phyloP scores from a whole-genome alignment of 2,329 filamentous ascomycete species.

The Aspergillus puulaauensis region DNA sequence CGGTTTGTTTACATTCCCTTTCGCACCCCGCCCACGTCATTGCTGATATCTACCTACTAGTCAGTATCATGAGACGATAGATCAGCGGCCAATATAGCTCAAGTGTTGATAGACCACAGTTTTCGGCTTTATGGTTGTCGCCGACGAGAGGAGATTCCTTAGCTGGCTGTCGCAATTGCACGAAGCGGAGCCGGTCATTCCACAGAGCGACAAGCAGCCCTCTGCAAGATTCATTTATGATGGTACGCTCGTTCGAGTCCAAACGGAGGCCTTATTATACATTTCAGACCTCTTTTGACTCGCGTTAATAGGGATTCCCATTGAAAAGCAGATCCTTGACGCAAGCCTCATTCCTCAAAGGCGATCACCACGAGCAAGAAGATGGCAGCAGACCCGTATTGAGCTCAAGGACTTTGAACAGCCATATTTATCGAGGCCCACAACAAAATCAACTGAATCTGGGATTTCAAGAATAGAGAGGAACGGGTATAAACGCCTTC shows the following conservation, averaged over 20 bases:
- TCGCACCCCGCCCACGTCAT: no score
- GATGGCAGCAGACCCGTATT: neutral
- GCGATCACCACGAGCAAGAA: neutral
- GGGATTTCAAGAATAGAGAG: neutral
- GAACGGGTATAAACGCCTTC: constrained; percentile 48
- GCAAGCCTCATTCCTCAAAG: neutral
- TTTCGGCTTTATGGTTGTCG: neutral
- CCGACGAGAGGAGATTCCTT: neutral
- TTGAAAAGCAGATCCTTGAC: neutral
- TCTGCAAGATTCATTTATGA: neutral
- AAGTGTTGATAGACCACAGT: neutral
- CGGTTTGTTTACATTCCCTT: neutral
- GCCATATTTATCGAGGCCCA: neutral
- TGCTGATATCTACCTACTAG: no score
- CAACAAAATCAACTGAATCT: neutral
- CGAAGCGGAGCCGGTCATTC: neutral
- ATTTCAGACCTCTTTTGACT: neutral
- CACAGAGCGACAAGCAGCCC: neutral
- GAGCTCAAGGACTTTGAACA: neutral
- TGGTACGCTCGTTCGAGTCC: neutral
- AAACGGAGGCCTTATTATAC: no score
- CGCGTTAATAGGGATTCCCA: neutral
- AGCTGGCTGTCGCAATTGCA: constrained; percentile 7
- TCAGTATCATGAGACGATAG: neutral
- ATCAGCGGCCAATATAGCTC: neutral